These are phyloP conservation scores for Tylopilus balloui DNA, from an alignment of 768 basidiomycete genomes.

Conservation along the genomic window DNA sequence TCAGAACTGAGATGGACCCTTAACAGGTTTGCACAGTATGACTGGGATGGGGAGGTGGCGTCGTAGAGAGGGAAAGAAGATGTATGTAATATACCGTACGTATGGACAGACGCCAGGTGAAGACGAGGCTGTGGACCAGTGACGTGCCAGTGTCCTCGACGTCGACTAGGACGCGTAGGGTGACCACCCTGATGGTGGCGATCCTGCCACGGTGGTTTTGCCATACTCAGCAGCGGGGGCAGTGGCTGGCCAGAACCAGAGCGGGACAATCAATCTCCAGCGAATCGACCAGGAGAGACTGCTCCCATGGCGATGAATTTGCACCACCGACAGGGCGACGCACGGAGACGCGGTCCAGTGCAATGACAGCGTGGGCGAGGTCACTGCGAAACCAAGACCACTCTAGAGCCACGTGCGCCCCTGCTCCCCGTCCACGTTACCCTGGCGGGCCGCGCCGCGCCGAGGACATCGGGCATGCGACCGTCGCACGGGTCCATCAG, in stretches of 20 bases:
- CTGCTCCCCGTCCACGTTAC: slow-evolving; percentile 2
- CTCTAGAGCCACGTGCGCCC: slow-evolving; percentile 12
- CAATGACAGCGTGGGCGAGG: not conserved
- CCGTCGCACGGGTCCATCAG: slow-evolving; percentile 14
- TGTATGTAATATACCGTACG: slow-evolving; percentile 6
- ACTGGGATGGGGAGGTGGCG: slow-evolving; percentile 62
- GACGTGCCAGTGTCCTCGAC: slow-evolving; percentile 23
- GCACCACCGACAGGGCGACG: slow-evolving; percentile 14
- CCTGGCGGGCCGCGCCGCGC: slow-evolving; percentile 4
- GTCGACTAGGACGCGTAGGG: slow-evolving; percentile 15
- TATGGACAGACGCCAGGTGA: not conserved
- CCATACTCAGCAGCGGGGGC: slow-evolving; percentile 3
- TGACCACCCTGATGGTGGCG: slow-evolving; percentile 22
- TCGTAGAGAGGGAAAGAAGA: not conserved
- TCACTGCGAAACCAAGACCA: no score
- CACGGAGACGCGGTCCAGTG: no score
- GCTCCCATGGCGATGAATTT: slow-evolving; percentile 25
- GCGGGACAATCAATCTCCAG: not conserved
- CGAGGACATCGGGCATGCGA: slow-evolving; percentile 20
- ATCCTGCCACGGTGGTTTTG: slow-evolving; percentile 4
- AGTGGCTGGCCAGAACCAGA: not conserved
- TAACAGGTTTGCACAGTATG: slow-evolving; percentile 62
- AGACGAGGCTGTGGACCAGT: slow-evolving; percentile 11
- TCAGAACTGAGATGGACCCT: slow-evolving; percentile 71
- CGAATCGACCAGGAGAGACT: slow-evolving; percentile 16